phyloP scores from a whole-genome alignment of 305 asterid genomes.

The Plantago lanceolata region DNA sequence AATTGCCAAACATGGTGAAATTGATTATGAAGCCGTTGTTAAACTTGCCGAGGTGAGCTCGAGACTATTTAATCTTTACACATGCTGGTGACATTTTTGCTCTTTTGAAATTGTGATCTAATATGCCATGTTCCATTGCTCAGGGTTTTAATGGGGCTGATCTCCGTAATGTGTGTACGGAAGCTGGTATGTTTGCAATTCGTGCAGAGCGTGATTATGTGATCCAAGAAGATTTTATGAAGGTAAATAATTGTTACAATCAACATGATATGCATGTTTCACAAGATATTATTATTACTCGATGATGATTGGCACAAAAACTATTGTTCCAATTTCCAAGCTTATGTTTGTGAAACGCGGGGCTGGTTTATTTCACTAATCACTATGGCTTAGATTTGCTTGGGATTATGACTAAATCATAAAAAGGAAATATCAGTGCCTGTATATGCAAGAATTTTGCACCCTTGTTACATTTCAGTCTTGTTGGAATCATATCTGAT shows the following conservation, averaged over 20 bases:
- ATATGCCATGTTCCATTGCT: slow-evolving; percentile 16
- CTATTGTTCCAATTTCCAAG: no score
- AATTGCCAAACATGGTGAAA: slow-evolving; percentile 96
- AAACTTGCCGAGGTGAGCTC: slow-evolving; percentile 87
- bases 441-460: no score
- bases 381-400: no score
- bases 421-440: no score
- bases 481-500: neutral
- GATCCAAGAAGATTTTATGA: slow-evolving; percentile 97
- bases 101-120: neutral
- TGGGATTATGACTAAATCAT: no score
- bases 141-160: slow-evolving; percentile 92
- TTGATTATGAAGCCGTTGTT: slow-evolving; percentile 90
- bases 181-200: slow-evolving; percentile 87
- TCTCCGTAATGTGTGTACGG: slow-evolving; percentile 78
- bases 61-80: neutral
- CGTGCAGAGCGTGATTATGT: slow-evolving; percentile 93
- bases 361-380: no score
- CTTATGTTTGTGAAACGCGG: no score
- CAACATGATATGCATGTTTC: neutral
- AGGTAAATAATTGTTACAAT: slow-evolving; percentile 36
- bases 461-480: no score
- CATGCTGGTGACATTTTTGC: neutral
- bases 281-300: no score
- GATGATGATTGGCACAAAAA: no score